These are phyloP conservation scores for Sclerotiophoma versabilis DNA, from an alignment of 2,329 filamentous ascomycete genomes.

Conservation along the genomic window DNA sequence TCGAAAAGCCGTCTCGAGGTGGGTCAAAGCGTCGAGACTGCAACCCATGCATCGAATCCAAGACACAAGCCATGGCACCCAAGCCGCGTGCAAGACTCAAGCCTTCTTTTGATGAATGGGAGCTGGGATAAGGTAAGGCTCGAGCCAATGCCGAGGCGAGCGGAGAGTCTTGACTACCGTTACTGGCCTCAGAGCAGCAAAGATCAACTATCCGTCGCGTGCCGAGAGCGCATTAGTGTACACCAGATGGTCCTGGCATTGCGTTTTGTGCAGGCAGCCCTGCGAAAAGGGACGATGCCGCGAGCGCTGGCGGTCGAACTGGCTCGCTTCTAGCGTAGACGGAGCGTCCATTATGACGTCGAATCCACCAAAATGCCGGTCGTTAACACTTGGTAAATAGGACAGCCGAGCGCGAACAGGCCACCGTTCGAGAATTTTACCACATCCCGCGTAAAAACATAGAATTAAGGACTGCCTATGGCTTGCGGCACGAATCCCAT, in stretches of 20 bases:
- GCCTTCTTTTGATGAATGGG: slow-evolving; percentile 8
- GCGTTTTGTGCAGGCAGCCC: slow-evolving; percentile 8
- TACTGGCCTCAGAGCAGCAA: slow-evolving; percentile 1
- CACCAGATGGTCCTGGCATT: background rate
- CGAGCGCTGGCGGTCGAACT: slow-evolving; percentile 5
- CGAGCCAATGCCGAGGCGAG: slow-evolving; percentile 9
- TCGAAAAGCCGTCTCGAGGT: background rate
- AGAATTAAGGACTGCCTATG: background rate
- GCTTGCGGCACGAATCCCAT: slow-evolving; percentile 3
- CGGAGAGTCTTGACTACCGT: slow-evolving; percentile 6
- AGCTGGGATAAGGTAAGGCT: slow-evolving; percentile 15
- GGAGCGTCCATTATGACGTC: slow-evolving; percentile 16
- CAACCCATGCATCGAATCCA: background rate
- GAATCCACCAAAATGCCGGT: background rate
- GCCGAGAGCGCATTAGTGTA: slow-evolving; percentile 1
- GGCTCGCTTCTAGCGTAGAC: slow-evolving; percentile 8
- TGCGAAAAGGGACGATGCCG: background rate
- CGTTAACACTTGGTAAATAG: slow-evolving; percentile 6
- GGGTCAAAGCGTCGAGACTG: background rate
- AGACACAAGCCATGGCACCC: background rate
- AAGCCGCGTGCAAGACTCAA: slow-evolving; percentile 8
- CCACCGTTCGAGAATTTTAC: slow-evolving; percentile 1
- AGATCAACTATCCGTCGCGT: slow-evolving; percentile 16
- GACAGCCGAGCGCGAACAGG: slow-evolving; percentile 13
- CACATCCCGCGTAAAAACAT: background rate